phyloP scores from a whole-genome alignment of 2,329 filamentous ascomycete genomes.

The Hirsutella rhossiliensis region DNA sequence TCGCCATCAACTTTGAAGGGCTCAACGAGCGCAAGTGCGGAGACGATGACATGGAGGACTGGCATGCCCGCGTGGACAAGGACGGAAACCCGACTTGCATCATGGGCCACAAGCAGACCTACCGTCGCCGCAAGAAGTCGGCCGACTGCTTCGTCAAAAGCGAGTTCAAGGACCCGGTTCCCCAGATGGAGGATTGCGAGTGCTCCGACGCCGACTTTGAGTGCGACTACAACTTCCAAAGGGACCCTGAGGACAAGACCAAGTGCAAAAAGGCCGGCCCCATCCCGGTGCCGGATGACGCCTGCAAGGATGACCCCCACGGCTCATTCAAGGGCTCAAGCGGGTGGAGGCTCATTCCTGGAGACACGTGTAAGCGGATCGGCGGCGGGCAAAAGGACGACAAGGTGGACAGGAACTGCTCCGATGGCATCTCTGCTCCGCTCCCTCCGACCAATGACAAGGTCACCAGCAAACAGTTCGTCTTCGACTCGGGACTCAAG shows the following conservation, averaged over 20 bases:
- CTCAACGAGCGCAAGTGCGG: slow-evolving; percentile 72
- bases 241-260: slow-evolving; percentile 48
- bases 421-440: slow-evolving; percentile 39
- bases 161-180: slow-evolving; percentile 67
- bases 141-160: slow-evolving; percentile 82
- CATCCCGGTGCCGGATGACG: slow-evolving; percentile 54
- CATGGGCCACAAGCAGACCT: slow-evolving; percentile 93
- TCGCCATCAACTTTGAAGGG: slow-evolving; percentile 73
- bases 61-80: slow-evolving; percentile 72
- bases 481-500: slow-evolving; percentile 47
- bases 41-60: slow-evolving; percentile 70
- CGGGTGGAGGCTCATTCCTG: slow-evolving; percentile 85
- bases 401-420: slow-evolving; percentile 64
- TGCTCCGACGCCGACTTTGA: slow-evolving; percentile 84
- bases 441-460: slow-evolving; percentile 51
- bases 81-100: slow-evolving; percentile 76
- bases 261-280: slow-evolving; percentile 56
- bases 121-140: slow-evolving; percentile 71
- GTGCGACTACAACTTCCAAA: slow-evolving; percentile 86
- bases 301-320: slow-evolving; percentile 53
- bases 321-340: slow-evolving; percentile 76
- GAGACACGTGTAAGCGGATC: slow-evolving; percentile 56
- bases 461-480: slow-evolving; percentile 46
- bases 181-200: slow-evolving; percentile 62
- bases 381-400: slow-evolving; percentile 55